These are phyloP conservation scores for Emericellopsis atlantica DNA, from an alignment of 2,329 filamentous ascomycete genomes.

Conservation along the genomic window DNA sequence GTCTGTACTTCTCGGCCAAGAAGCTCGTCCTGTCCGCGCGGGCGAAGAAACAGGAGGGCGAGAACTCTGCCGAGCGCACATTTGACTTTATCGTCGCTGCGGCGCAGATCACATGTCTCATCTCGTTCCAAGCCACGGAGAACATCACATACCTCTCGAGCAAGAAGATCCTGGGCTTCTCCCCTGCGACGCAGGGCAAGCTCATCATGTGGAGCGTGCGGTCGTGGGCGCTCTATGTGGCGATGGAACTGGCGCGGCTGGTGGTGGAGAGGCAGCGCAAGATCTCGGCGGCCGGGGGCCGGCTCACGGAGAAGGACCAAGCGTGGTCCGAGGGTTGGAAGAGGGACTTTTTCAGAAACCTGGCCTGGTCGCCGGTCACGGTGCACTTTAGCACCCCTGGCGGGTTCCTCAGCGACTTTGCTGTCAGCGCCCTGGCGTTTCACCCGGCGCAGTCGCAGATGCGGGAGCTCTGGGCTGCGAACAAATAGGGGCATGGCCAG, in stretches of 20 bases:
- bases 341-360: constrained; percentile 55
- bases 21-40: constrained; percentile 21
- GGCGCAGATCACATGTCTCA: constrained; percentile 54
- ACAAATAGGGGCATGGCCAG: neutral
- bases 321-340: constrained; percentile 42
- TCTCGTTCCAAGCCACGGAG: constrained; percentile 67
- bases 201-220: constrained; percentile 63
- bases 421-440: constrained; percentile 26
- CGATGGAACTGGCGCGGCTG: constrained; percentile 61
- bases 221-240: constrained; percentile 70
- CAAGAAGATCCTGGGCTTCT: constrained; percentile 56
- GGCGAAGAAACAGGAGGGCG: constrained; percentile 18
- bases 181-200: constrained; percentile 40
- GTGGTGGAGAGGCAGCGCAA: constrained; percentile 29
- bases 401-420: constrained; percentile 33
- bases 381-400: constrained; percentile 68
- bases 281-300: constrained; percentile 8
- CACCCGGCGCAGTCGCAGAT: constrained; percentile 32
- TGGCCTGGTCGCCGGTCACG: constrained; percentile 71
- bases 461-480: constrained; percentile 27
- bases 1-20: constrained; percentile 57
- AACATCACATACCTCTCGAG: constrained; percentile 67
- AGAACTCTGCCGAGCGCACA: constrained; percentile 13
- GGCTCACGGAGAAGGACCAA: constrained; percentile 14
- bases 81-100: constrained; percentile 42